These are phyloP conservation scores for Chromera velia DNA, from an alignment of 73 alveolate genomes.

Conservation along the genomic window DNA sequence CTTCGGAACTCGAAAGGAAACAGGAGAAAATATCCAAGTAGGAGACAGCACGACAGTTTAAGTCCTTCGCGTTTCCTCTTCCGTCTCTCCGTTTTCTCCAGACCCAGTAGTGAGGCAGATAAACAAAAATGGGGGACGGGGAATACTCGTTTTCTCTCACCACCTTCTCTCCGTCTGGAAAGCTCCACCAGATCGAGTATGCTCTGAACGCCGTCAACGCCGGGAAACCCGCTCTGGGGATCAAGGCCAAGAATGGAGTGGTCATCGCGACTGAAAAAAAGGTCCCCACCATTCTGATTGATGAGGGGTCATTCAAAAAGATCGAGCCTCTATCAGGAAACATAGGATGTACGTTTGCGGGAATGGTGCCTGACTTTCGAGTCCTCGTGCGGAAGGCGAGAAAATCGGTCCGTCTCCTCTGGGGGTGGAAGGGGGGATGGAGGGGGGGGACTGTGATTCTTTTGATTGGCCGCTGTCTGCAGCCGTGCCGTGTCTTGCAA, in stretches of 20 bases:
- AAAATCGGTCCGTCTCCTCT: too few relatives aligned
- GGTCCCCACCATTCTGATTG: constrained; percentile 60
- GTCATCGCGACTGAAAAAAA: constrained; percentile 81
- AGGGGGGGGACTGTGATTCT: background rate
- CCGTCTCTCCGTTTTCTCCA: too few relatives aligned
- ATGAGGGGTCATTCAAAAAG: constrained; percentile 65
- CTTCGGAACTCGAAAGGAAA: too few relatives aligned
- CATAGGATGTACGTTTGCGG: constrained; percentile 74
- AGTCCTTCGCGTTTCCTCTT: too few relatives aligned
- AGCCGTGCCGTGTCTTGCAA: too few relatives aligned
- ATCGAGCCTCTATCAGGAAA: constrained; percentile 62
- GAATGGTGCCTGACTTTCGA: constrained; percentile 68
- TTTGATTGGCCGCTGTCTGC: too few relatives aligned
- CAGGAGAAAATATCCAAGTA: too few relatives aligned
- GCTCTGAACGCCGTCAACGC: constrained; percentile 72
- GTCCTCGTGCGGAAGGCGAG: constrained; percentile 34
- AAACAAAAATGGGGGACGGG: constrained; percentile 12
- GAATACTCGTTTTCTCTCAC: constrained; percentile 63
- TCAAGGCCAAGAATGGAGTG: constrained; percentile 76
- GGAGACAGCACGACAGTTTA: too few relatives aligned
- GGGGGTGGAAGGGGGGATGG: too few relatives aligned
- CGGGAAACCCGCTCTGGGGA: constrained; percentile 63
- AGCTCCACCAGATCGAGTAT: constrained; percentile 66
- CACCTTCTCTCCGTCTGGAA: constrained; percentile 72
- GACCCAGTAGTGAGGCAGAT: too few relatives aligned